phyloP scores from a whole-genome alignment of 257 asterid species.

The Nicotiana obtusifolia region DNA sequence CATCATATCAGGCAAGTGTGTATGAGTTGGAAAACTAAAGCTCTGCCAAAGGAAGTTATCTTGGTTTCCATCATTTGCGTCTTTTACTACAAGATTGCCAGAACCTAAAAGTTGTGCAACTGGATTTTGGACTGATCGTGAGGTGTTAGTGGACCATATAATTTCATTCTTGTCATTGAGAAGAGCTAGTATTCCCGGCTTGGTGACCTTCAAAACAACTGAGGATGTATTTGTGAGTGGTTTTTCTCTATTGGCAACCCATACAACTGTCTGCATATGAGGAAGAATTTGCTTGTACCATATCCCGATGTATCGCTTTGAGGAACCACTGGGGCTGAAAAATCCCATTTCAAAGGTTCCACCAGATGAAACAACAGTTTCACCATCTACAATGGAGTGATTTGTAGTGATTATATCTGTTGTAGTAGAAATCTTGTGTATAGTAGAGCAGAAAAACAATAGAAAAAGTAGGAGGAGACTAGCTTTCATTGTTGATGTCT shows the following conservation, averaged over 20 bases:
- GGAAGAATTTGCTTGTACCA: conserved; percentile 4
- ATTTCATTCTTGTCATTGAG: neutral
- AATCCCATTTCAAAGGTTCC: conserved; percentile 5
- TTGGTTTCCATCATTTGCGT: conserved; percentile 17
- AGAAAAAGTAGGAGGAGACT: neutral
- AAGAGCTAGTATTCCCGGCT: conserved; percentile 13
- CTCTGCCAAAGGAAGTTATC: conserved; percentile 26
- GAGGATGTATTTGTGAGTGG: conserved; percentile 1
- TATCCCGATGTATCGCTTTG: neutral
- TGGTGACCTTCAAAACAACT: neutral
- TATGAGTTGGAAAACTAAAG: conserved; percentile 25
- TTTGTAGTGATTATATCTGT: neutral
- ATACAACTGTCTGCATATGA: neutral
- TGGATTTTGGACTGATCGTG: conserved; percentile 14
- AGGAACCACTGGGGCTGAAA: neutral
- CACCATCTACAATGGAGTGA: neutral
- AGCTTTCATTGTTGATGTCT: neutral
- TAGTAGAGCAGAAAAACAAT: neutral
- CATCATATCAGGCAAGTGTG: conserved; percentile 21
- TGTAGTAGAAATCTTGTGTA: neutral
- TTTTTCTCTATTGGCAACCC: conserved; percentile 10
- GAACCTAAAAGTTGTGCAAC: conserved; percentile 24
- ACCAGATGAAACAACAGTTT: neutral
- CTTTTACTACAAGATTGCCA: conserved; percentile 36
- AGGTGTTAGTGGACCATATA: conserved; percentile 23